Conservation (phyloP, 2,329 filamentous ascomycete species). For the Xylariaceae sp. region DNA sequence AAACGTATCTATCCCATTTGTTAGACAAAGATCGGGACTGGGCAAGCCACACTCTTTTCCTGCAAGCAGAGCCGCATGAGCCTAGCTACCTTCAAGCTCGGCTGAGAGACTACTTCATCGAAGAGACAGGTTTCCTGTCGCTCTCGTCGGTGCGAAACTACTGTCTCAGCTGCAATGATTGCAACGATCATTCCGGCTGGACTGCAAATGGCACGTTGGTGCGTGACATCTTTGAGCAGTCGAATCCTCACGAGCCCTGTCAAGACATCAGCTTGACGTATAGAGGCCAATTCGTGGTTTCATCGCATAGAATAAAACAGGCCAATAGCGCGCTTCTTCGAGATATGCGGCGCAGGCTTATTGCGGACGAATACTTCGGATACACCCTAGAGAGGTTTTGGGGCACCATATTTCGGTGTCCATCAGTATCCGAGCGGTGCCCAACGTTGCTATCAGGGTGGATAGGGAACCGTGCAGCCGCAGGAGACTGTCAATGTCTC, state of each 20-base stretch:
- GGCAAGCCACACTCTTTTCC: slow-evolving; percentile 30
- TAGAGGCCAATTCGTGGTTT: slow-evolving; percentile 30
- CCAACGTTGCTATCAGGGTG: slow-evolving; percentile 29
- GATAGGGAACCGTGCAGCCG: slow-evolving; percentile 25
- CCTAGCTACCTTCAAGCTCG: slow-evolving; percentile 27
- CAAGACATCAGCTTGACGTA: slow-evolving; percentile 27
- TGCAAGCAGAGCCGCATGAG: slow-evolving; percentile 30
- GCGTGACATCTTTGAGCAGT: slow-evolving; percentile 23
- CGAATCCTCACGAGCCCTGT: slow-evolving; percentile 22
- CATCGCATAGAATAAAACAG: slow-evolving; percentile 25
- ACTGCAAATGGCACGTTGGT: slow-evolving; percentile 16
- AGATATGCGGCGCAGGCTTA: slow-evolving; percentile 17
- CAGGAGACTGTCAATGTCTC: slow-evolving; percentile 30
- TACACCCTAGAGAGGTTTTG: slow-evolving; percentile 27
- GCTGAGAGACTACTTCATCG: slow-evolving; percentile 28
- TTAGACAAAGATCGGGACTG: slow-evolving; percentile 23
- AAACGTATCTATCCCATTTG: slow-evolving; percentile 28
- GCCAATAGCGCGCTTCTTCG: slow-evolving; percentile 22
- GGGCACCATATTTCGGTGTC: slow-evolving; percentile 28
- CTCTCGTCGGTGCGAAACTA: slow-evolving; percentile 28
- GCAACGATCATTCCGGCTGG: slow-evolving; percentile 31
- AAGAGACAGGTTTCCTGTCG: slow-evolving; percentile 28
- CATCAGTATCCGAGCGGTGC: slow-evolving; percentile 29
- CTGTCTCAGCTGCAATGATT: slow-evolving; percentile 26
- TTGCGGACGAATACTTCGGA: slow-evolving; percentile 22